Percentiles rank a stretch among this genome's conserved stretches.
These are phyloP conservation scores for Blastomyces silverae DNA, from an alignment of 2,329 filamentous ascomycete species.

Conservation along the genomic window DNA sequence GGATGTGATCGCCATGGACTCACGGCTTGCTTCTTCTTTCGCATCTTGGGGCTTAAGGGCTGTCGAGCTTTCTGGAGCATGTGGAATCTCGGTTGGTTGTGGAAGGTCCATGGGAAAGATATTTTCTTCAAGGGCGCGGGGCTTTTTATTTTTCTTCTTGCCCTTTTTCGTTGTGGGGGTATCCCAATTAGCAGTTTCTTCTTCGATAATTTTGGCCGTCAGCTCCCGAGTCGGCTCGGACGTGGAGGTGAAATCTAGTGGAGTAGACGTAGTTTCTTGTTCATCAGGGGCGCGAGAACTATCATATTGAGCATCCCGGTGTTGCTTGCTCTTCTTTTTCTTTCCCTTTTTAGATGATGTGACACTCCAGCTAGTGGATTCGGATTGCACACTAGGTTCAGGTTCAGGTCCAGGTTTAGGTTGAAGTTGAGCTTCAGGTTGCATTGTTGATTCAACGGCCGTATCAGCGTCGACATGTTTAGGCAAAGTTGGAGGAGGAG, in stretches of 20 bases:
- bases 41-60: neutral
- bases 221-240: neutral
- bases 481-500: neutral
- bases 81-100: neutral
- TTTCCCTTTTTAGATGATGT: conserved; percentile 1
- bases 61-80: neutral
- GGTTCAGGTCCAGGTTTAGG: no score
- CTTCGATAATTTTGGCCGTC: neutral
- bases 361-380: neutral
- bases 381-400: neutral
- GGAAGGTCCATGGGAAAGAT: neutral
- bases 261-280: neutral
- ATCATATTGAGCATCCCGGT: neutral
- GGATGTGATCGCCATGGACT: neutral
- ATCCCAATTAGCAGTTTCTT: neutral
- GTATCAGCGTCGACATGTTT: neutral
- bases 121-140: conserved; percentile 4
- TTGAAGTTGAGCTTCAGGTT: neutral
- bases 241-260: neutral
- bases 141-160: conserved; percentile 23
- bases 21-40: neutral
- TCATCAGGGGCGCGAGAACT: neutral
- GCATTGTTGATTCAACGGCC: neutral
- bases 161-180: conserved; percentile 11
- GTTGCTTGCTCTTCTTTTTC: conserved; percentile 8